These are phyloP conservation scores for Brasilioporus rufonigricans DNA, from an alignment of 768 basidiomycete species.

Conservation along the genomic window DNA sequence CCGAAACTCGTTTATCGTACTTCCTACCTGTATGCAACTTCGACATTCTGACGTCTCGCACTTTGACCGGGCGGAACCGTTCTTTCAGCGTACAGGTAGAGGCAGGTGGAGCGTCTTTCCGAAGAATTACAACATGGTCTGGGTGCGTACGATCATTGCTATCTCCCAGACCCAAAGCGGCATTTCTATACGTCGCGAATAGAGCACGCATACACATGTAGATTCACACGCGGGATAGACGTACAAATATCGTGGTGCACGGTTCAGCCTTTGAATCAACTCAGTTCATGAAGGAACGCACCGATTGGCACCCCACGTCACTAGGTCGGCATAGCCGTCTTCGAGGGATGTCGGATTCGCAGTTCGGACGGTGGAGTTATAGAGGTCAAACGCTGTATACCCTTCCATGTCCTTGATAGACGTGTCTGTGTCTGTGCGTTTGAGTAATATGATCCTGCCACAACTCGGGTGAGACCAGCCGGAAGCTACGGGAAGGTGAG, in stretches of 20 bases:
- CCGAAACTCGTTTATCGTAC: background rate
- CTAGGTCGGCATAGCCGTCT: constrained; percentile 52
- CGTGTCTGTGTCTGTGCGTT: constrained; percentile 69
- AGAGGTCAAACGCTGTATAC: constrained; percentile 89
- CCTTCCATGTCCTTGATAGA: constrained; percentile 81
- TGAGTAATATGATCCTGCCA: constrained; percentile 67
- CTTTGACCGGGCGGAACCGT: constrained; percentile 61
- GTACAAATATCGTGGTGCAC: background rate
- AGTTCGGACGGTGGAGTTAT: constrained; percentile 82
- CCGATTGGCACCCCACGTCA: constrained; percentile 88
- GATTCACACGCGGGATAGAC: background rate
- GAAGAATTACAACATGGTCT: constrained; percentile 62
- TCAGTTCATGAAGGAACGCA: constrained; percentile 24
- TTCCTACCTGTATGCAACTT: constrained; percentile 79
- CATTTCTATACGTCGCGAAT: constrained; percentile 55
- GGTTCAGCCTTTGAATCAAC: background rate
- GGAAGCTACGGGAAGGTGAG: background rate
- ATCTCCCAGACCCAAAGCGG: constrained; percentile 82
- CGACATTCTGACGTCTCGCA: constrained; percentile 75
- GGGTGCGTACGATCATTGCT: constrained; percentile 75
- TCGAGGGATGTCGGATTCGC: constrained; percentile 54
- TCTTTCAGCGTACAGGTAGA: constrained; percentile 32
- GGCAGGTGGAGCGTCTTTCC: constrained; percentile 13
- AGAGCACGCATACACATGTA: background rate
- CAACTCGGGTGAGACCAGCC: constrained; percentile 4